These are phyloP conservation scores for Conticribra weissflogii DNA, from an alignment of 108 stramenopile species.

Conservation along the genomic window DNA sequence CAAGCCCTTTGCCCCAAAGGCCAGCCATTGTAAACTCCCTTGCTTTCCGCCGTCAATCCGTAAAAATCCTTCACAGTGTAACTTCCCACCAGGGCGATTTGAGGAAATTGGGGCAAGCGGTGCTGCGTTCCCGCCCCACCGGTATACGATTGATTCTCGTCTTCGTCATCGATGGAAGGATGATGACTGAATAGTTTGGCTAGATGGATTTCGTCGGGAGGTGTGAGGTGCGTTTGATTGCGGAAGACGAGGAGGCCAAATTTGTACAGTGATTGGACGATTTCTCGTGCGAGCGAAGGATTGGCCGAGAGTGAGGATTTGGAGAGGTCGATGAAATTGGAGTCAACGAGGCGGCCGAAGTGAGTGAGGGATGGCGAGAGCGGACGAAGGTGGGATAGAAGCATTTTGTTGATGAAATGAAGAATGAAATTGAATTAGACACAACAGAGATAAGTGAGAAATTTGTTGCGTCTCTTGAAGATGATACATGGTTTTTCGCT, in stretches of 20 bases:
- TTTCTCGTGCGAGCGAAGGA: not conserved
- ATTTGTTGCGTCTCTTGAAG: no score
- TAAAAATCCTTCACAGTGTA: constrained; percentile 12
- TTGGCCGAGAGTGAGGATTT: constrained; percentile 2
- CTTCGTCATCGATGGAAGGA: no score
- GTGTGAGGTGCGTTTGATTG: constrained; percentile 14
- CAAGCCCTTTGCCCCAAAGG: constrained; percentile 8
- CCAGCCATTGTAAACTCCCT: constrained; percentile 18
- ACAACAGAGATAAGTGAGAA: no score
- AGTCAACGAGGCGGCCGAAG: constrained; percentile 21
- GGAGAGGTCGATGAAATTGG: constrained; percentile 8
- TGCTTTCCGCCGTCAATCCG: constrained; percentile 11
- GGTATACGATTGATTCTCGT: constrained; percentile 9
- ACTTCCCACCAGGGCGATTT: constrained; percentile 4
- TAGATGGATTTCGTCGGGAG: constrained; percentile 6
- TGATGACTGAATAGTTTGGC: constrained; percentile 21
- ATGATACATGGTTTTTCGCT: no score
- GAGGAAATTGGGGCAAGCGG: constrained; percentile 12
- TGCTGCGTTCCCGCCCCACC: constrained; percentile 20
- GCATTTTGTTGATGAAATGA: no score
- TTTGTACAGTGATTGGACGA: constrained; percentile 3
- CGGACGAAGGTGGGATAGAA: not conserved
- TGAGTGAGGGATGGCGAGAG: not conserved
- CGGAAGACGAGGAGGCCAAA: constrained; percentile 9
- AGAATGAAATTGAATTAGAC: no score